phyloP scores from a whole-genome alignment of 1,284 basidiomycete species.

The Gomphus bonarii region DNA sequence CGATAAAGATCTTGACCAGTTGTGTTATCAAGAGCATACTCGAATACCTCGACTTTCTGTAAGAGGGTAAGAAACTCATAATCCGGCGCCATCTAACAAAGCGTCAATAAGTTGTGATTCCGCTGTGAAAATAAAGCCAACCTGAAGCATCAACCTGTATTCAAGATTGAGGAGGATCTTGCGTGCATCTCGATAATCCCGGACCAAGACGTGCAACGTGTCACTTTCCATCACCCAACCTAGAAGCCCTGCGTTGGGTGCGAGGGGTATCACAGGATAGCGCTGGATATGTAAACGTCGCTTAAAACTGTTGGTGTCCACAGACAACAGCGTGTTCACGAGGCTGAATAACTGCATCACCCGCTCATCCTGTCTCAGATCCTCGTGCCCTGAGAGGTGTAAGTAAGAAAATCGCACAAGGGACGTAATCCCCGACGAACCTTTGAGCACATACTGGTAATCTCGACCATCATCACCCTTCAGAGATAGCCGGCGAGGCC shows the following conservation, averaged over 20 bases:
- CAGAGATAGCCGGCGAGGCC: slow-evolving; percentile 83
- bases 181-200: slow-evolving; percentile 88
- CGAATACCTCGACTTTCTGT: slow-evolving; percentile 99
- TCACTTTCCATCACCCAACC: slow-evolving; percentile 98
- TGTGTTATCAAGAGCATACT: slow-evolving; percentile 97
- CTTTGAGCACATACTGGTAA: slow-evolving; percentile 92
- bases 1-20: slow-evolving; percentile 99
- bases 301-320: slow-evolving; percentile 94
- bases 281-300: slow-evolving; percentile 91
- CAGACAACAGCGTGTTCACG: slow-evolving; percentile 89
- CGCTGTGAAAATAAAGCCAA: slow-evolving; percentile 23
- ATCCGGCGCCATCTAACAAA: slow-evolving; percentile 89
- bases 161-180: slow-evolving; percentile 98
- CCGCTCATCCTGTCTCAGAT: slow-evolving; percentile 96
- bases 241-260: slow-evolving; percentile 90
- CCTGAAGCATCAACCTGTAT: slow-evolving; percentile 95
- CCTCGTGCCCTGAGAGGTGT: slow-evolving; percentile 74
- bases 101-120: background rate
- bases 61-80: slow-evolving; percentile 92
- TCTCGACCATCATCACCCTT: slow-evolving; percentile 91
- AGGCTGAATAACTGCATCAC: slow-evolving; percentile 99
- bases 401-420: background rate
- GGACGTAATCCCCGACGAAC: slow-evolving; percentile 28
- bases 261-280: slow-evolving; percentile 90
- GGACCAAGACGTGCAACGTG: slow-evolving; percentile 96